Evolutionary conservation across 208 protist species (phyloP), one percentile per base, ranked within the genome.

Genomic region (Trypanosoma grayi): DNA sequence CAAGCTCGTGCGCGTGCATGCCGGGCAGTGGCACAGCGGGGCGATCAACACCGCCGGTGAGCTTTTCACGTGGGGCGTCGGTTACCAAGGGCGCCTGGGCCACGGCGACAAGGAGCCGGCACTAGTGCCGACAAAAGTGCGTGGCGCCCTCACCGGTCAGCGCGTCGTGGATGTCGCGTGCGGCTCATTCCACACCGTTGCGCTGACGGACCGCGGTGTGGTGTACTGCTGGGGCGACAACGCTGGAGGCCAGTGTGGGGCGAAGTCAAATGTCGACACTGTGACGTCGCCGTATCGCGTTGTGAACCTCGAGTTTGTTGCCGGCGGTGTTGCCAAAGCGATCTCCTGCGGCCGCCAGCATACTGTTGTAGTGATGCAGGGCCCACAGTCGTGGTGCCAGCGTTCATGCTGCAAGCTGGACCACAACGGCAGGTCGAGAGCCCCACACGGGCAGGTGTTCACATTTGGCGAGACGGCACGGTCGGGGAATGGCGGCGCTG

Each of bases 151-250:
- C 28, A 70, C 68, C 13, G 76, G 79, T 0, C 75, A 87, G 40
- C 57, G 58, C 14, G 79, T 94, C 13, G 71, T 90, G 11, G 78
- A 83, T 53, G 81, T 92, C 25, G 82, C 81, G 1, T 95, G 89
- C 58, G 89, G 89, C 25, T 92, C 85, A 10, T 93, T 92, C 53
- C 83, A 95, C 73, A 93, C 85, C 30, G 83, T 85, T 14, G 85
- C 83, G 10, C 67, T 95, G 30, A 93, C 89, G 11, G 51, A 66
- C 24, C n/a, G 41, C 1, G 85, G 85, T 11, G 59, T 47, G 1
- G 76, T 95, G 14, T 95, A 86, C 68, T 90, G 83, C 73, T 95
- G 89, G 85, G 89, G 89, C 57, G 89, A 95, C 71, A 95, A 95
- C 53, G 75, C 77, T 10, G 81, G 70, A 46, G 81, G 85, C 47